Base-by-base conservation (phyloP, 495 filamentous ascomycete genomes). In the Apodospora peruviana region DNA sequence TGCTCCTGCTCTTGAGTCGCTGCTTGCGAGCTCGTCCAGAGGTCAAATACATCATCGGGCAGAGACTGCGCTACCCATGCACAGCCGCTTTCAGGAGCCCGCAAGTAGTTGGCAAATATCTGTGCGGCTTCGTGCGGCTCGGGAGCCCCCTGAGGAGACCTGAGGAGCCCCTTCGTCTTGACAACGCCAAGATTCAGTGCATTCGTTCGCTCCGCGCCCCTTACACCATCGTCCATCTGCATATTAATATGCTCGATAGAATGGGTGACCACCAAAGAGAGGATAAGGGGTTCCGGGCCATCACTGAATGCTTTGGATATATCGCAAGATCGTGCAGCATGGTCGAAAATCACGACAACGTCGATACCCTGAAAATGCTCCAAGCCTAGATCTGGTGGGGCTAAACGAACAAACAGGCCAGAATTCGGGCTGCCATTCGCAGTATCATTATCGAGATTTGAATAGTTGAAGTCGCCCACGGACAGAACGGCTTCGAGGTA, bases 221-320 rank as follows among this genome's bases (percentile, higher is more conserved):
- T 52, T 22, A 73, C 16, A 1, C 56, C 53, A 7, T 62, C 50
- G 1, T 56, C 43, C 9, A 74, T 48, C 19, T 66, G 55, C 45
- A 68, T 53, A 29, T 72, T 69, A 17, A 74, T 56, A 29, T 77
- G 73, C 49, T 77, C 72, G n/a, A 75, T 58, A 4, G 70, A 70
- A 47, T 66, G 64, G 5, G 52, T 58, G n/a, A 52, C 58, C 0
- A 72, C 58, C 16, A 75, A 53, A 0, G 54, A 51, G 23, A 76
- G 52, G 3, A 72, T 43, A 4, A 66, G 29, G 5, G 52, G 24
- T 40, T 39, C 53, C 3, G 46, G 35, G 0, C 54, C 48, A 17
- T 47, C 54, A 9, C 21, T 35, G 22, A 63, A 22, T 1, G 21
- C 44, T 9, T 45, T 11, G 0, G 58, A 55, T 14, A 64, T 25